Percentiles rank a stretch among this genome's conserved stretches.
Conservation (phyloP, 116 monocot genomes). For the Dioscorea cayenensis region DNA sequence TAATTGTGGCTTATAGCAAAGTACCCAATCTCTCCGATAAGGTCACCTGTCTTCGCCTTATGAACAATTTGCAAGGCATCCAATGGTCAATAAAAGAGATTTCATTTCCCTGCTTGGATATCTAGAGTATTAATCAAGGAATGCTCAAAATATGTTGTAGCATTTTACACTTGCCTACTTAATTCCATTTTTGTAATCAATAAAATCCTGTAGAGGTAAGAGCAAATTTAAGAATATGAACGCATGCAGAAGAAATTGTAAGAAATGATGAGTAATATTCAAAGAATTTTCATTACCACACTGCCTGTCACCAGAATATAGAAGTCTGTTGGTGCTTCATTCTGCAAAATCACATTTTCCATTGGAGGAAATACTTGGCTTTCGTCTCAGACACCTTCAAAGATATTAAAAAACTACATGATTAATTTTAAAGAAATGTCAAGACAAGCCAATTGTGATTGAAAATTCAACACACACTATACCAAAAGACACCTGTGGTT, state of each 20-base stretch:
- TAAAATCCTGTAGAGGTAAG: conserved; percentile 48
- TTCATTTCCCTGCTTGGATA: too few relatives aligned
- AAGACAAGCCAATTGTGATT: too few relatives aligned
- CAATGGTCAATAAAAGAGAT: too few relatives aligned
- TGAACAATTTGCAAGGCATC: conserved; percentile 39
- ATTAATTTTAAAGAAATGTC: too few relatives aligned
- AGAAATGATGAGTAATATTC: neutral
- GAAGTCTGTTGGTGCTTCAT: conserved; percentile 97
- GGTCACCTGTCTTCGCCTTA: conserved; percentile 57
- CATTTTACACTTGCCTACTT: conserved; percentile 50
- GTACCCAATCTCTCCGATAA: conserved; percentile 88
- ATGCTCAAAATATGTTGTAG: neutral
- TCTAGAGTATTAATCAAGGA: neutral
- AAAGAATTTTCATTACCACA: conserved; percentile 28
- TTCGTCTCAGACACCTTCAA: conserved; percentile 93
- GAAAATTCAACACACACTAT: too few relatives aligned
- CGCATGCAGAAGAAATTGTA: neutral
- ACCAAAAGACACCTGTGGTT: too few relatives aligned
- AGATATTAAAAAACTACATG: neutral
- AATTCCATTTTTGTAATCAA: conserved; percentile 42
- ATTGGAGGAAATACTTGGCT: conserved; percentile 88
- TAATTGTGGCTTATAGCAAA: conserved; percentile 89
- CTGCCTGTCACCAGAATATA: conserved; percentile 74
- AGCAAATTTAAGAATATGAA: neutral
- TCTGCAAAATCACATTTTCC: conserved; percentile 91